Evolutionary conservation across 2,329 filamentous ascomycete species (phyloP).

Genomic region (Colletotrichum truncatum): DNA sequence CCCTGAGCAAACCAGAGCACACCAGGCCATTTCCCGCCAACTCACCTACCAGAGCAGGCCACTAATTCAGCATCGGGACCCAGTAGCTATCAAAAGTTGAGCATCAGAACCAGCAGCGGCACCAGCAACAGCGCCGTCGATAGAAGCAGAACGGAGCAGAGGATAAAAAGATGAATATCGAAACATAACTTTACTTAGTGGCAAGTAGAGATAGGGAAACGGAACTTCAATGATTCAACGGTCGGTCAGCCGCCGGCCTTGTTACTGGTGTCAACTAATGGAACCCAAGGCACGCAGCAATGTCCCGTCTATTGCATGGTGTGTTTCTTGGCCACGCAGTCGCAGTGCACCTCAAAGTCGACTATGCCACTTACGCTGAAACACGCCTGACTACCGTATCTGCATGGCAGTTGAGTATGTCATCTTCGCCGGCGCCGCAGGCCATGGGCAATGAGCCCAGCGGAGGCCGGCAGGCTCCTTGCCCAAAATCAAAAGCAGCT

Average conservation of each 20-base stretch:
- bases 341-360: neutral
- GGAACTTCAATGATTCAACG: neutral
- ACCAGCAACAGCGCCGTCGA: neutral
- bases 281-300: neutral
- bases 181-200: neutral
- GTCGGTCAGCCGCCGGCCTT: neutral
- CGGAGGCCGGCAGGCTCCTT: constrained; percentile 17
- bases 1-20: neutral
- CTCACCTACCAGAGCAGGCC: neutral
- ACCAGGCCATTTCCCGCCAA: neutral
- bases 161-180: neutral
- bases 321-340: neutral
- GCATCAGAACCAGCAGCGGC: neutral
- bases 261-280: neutral
- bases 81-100: too few species aligned
- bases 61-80: constrained; percentile 1
- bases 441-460: neutral
- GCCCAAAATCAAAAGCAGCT: constrained; percentile 21
- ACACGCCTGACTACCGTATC: neutral
- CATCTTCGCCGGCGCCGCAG: neutral
- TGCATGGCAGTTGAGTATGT: neutral
- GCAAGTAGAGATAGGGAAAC: neutral
- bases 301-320: neutral
- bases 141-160: neutral
- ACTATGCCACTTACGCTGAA: neutral